A percentile compares a stretch with the other conserved stretches of the same genome.
These are phyloP conservation scores for Lactarius sp. DNA, from an alignment of 768 basidiomycete genomes.

Conservation along the genomic window DNA sequence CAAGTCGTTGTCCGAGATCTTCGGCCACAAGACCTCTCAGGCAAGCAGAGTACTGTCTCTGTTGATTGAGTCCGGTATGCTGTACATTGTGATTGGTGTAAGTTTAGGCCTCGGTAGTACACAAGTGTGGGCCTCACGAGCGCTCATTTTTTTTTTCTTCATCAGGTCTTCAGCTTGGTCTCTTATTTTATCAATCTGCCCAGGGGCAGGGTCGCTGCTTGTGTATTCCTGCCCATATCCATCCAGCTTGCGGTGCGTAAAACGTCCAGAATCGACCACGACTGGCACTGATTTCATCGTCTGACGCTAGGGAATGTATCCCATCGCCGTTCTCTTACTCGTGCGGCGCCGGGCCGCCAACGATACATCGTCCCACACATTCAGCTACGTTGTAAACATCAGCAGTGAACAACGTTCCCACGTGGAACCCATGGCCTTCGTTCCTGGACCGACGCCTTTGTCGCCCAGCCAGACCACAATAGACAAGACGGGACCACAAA, in stretches of 20 bases:
- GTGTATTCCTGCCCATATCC: neutral
- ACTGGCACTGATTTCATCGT: neutral
- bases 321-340: too few species aligned
- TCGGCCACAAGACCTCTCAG: neutral
- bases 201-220: neutral
- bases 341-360: neutral
- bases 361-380: neutral
- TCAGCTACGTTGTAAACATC: neutral
- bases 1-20: neutral
- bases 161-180: neutral
- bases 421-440: neutral
- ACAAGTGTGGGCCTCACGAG: neutral
- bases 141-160: too few species aligned
- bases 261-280: neutral
- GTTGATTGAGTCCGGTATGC: conserved; percentile 8
- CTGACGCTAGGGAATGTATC: neutral
- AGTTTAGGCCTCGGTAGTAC: neutral
- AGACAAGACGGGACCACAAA: too few species aligned
- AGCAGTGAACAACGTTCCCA: neutral
- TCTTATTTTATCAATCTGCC: neutral
- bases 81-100: conserved; percentile 10
- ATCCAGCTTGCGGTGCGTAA: conserved; percentile 9
- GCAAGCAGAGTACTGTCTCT: neutral
- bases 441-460: neutral
- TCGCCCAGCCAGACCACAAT: neutral